These are phyloP conservation scores for Bipolaris sorokiniana DNA, from an alignment of 2,329 filamentous ascomycete species.

Conservation along the genomic window DNA sequence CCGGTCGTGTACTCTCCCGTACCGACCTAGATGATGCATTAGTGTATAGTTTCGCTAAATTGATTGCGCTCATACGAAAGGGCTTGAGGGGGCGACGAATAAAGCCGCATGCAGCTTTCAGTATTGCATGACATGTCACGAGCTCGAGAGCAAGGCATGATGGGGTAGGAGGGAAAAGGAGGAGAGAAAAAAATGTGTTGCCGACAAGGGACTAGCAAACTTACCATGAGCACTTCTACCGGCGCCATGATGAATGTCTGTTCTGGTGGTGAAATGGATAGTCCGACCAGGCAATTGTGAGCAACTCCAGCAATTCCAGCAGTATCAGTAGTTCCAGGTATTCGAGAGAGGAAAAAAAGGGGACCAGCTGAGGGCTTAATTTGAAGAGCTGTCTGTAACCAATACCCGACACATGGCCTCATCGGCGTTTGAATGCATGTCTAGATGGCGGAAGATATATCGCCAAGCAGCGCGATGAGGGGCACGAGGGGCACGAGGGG, in stretches of 20 bases:
- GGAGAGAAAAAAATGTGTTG: neutral
- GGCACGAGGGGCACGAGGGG: conserved; percentile 25
- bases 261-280: neutral
- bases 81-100: neutral
- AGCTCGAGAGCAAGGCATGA: conserved; percentile 9
- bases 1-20: conserved; percentile 97
- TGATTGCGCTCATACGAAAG: neutral
- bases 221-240: conserved; percentile 57
- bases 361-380: conserved; percentile 9
- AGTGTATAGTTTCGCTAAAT: conserved; percentile 10
- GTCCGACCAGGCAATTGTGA: conserved; percentile 9
- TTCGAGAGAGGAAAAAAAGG: conserved; percentile 1
- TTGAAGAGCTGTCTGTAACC: conserved; percentile 9
- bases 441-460: conserved; percentile 39
- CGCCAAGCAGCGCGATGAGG: conserved; percentile 30
- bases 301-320: conserved; percentile 1
- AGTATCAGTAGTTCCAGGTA: neutral
- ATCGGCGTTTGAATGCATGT: conserved; percentile 30
- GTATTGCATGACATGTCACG: conserved; percentile 13
- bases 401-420: conserved; percentile 18
- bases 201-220: conserved; percentile 20
- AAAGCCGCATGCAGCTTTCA: conserved; percentile 6
- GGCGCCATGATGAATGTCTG: conserved; percentile 52
- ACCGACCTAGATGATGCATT: conserved; percentile 63
- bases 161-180: neutral